A percentile compares a stretch with the other conserved stretches of the same genome.
These are phyloP conservation scores for Lithospermum erythrorhizon DNA, from an alignment of 257 asterid genomes.

Conservation along the genomic window DNA sequence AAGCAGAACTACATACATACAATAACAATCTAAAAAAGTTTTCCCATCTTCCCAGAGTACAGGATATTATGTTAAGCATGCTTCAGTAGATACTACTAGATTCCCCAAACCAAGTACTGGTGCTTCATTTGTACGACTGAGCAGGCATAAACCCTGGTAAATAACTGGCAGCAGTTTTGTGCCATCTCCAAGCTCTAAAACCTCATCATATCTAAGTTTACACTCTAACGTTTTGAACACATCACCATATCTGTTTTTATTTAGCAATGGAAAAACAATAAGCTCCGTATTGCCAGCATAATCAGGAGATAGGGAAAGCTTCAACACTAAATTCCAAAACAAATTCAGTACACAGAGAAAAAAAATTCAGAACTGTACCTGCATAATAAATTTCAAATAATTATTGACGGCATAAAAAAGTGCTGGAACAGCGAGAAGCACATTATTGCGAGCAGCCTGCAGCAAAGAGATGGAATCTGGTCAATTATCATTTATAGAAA, in stretches of 20 bases:
- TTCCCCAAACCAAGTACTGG: too few relatives aligned
- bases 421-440: constrained; percentile 92
- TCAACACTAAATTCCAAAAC: background rate
- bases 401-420: constrained; percentile 86
- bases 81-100: too few relatives aligned
- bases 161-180: background rate
- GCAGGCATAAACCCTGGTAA: background rate
- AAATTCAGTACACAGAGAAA: constrained; percentile 3
- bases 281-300: too few relatives aligned
- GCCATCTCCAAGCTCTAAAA: too few relatives aligned
- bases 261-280: background rate
- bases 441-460: constrained; percentile 88
- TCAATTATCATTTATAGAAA: background rate
- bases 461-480: constrained; percentile 5
- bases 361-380: constrained; percentile 34
- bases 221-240: too few relatives aligned
- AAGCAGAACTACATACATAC: too few relatives aligned
- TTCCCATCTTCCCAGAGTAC: too few relatives aligned
- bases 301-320: too few relatives aligned
- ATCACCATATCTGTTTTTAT: background rate
- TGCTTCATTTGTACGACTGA: too few relatives aligned
- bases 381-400: constrained; percentile 86
- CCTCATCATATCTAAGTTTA: too few relatives aligned
- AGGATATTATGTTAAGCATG: too few relatives aligned
- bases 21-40: too few relatives aligned